Percentiles rank a stretch among this genome's conserved stretches.
Conservation (phyloP, 495 filamentous ascomycete species). For the Hyaloscypha bicolor region DNA sequence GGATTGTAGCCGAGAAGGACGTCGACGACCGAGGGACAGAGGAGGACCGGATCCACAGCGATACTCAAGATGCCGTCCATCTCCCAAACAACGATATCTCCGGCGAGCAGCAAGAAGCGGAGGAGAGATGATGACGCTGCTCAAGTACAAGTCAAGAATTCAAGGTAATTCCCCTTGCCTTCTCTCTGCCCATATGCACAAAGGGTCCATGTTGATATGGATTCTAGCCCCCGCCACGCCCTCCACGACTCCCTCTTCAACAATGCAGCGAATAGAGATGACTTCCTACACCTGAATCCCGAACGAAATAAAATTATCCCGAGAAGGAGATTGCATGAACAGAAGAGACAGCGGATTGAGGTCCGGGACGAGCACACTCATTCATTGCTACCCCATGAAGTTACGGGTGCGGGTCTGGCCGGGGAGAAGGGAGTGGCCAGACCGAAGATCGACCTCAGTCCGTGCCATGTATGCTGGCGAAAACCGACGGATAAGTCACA, state of each 20-base stretch:
- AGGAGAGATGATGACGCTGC: conserved; percentile 20
- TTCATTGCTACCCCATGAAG: neutral
- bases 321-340: neutral
- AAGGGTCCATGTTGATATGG: neutral
- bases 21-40: neutral
- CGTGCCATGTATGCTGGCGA: conserved; percentile 55
- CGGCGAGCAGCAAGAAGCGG: conserved; percentile 19
- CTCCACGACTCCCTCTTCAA: conserved; percentile 1
- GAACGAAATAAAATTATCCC: neutral
- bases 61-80: conserved; percentile 29
- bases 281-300: neutral
- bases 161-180: conserved; percentile 18
- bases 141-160: conserved; percentile 24
- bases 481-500: conserved; percentile 49
- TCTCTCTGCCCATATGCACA: neutral
- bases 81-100: conserved; percentile 21
- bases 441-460: conserved; percentile 38
- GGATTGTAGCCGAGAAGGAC: neutral
- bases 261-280: neutral
- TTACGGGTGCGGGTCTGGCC: neutral
- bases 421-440: neutral
- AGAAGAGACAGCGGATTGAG: conserved; percentile 6
- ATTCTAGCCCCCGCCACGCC: neutral
- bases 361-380: neutral
- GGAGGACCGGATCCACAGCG: neutral